These are phyloP conservation scores for Trypanosoma cruzi DNA, from an alignment of 208 protist genomes.

Conservation along the genomic window DNA sequence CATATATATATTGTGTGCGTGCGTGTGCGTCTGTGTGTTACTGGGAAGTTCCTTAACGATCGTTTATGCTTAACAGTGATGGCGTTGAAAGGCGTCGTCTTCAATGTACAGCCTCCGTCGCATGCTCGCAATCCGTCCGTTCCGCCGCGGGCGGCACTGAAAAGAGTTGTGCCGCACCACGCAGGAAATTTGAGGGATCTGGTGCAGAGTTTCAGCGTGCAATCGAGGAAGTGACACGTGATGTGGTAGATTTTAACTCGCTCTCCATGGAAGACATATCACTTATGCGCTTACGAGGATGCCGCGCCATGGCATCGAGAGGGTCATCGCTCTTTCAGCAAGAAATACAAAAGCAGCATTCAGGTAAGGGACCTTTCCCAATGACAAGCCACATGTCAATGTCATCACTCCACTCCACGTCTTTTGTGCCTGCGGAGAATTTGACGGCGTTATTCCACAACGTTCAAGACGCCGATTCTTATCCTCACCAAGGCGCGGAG, in stretches of 20 bases:
- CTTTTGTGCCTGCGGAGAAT: not conserved
- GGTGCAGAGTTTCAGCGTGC: not conserved
- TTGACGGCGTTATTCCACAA: not conserved
- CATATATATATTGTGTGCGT: no score
- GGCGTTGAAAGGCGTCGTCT: not conserved
- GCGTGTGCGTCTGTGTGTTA: no score
- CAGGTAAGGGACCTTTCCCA: not conserved
- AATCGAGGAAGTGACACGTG: not conserved
- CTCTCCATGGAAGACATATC: constrained; percentile 25
- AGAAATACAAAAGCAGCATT: not conserved
- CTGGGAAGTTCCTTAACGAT: not conserved
- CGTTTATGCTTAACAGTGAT: not conserved
- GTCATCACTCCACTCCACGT: not conserved
- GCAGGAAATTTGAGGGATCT: not conserved
- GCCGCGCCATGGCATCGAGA: not conserved
- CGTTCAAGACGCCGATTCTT: not conserved
- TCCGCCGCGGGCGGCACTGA: not conserved
- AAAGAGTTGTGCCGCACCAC: not conserved
- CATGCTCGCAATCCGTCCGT: not conserved
- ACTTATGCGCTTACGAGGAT: constrained; percentile 21
- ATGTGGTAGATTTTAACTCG: constrained; percentile 15
- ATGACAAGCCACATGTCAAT: not conserved
- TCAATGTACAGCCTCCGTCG: not conserved
- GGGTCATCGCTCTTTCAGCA: not conserved
- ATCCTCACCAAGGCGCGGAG: not conserved